Percentiles rank a stretch among this genome's conserved stretches.
Conservation (phyloP, 768 basidiomycete genomes). For the Lactarius akahatsu region DNA sequence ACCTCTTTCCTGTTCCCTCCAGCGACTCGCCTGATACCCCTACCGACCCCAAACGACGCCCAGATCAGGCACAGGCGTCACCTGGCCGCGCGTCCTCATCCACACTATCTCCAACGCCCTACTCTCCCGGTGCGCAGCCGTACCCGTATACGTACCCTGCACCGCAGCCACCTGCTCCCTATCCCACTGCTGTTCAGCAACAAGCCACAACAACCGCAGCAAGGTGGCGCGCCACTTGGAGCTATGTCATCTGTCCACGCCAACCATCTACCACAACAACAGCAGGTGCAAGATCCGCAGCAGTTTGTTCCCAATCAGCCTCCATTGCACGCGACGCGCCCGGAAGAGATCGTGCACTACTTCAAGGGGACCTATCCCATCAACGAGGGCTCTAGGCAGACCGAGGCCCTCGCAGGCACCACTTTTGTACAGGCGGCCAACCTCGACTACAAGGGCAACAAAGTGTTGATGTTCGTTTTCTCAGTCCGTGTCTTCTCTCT, state of each 20-base stretch:
- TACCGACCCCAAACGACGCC: constrained; percentile 17
- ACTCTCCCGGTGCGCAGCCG: constrained; percentile 27
- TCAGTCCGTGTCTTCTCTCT: constrained; percentile 44
- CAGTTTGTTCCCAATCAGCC: constrained; percentile 15
- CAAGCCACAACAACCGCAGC: background rate
- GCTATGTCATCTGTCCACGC: constrained; percentile 7
- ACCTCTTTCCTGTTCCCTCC: constrained; percentile 60
- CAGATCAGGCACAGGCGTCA: constrained; percentile 11
- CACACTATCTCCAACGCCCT: constrained; percentile 27
- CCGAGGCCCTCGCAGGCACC: constrained; percentile 54
- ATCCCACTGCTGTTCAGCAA: constrained; percentile 4
- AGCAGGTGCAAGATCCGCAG: constrained; percentile 10
- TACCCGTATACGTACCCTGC: constrained; percentile 31
- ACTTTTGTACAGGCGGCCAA: constrained; percentile 55
- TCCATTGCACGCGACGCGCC: constrained; percentile 20
- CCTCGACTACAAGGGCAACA: constrained; percentile 58
- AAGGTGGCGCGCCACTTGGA: constrained; percentile 9
- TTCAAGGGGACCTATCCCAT: constrained; percentile 41
- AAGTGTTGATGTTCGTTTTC: constrained; percentile 61
- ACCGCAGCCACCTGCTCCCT: constrained; percentile 24
- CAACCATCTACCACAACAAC: constrained; percentile 15
- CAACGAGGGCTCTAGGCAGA: constrained; percentile 52
- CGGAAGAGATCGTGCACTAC: constrained; percentile 45
- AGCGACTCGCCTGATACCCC: constrained; percentile 23
- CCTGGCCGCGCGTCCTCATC: constrained; percentile 28